Conservation (phyloP, 768 basidiomycete species). For the Gymnopilus dilepis region DNA sequence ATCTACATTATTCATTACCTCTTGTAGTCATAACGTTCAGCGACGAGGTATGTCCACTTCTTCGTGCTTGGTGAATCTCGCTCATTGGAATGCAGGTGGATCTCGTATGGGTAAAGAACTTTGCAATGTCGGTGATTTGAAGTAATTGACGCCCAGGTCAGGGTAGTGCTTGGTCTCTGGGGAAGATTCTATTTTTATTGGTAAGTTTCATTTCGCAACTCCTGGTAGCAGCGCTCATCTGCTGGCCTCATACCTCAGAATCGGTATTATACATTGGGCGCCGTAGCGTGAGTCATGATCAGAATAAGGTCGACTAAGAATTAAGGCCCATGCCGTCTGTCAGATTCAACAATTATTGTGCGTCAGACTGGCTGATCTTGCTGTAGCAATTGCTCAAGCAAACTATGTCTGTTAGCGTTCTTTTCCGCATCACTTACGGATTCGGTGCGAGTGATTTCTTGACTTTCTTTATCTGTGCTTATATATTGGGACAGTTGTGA, state of each 20-base stretch:
- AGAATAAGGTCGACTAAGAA: not conserved
- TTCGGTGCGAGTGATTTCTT: conserved; percentile 38
- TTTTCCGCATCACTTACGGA: conserved; percentile 45
- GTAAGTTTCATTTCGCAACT: conserved; percentile 36
- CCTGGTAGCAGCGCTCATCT: not conserved
- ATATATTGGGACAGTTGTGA: conserved; percentile 45
- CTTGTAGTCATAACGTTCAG: conserved; percentile 54
- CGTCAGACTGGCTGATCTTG: not conserved
- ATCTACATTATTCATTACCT: not conserved
- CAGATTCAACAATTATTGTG: conserved; percentile 63
- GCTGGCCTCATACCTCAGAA: conserved; percentile 44
- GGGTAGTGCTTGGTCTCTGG: conserved; percentile 60
- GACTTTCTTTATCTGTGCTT: not conserved
- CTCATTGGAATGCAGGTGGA: conserved; percentile 41
- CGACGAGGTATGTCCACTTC: conserved; percentile 45
- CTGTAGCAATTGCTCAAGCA: too few relatives aligned
- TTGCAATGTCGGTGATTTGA: not conserved
- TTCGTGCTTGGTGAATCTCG: not conserved
- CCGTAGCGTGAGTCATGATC: conserved; percentile 49
- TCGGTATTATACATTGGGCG: conserved; percentile 59
- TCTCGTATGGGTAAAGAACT: conserved; percentile 57
- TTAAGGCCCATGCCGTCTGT: conserved; percentile 1
- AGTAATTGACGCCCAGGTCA: conserved; percentile 21
- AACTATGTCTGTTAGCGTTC: conserved; percentile 31
- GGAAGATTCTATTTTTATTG: conserved; percentile 58